Percentiles rank a stretch among this genome's conserved stretches.
Evolutionary conservation across 768 basidiomycete genomes (phyloP).

Genomic region (Chlorophyllum brunneum): DNA sequence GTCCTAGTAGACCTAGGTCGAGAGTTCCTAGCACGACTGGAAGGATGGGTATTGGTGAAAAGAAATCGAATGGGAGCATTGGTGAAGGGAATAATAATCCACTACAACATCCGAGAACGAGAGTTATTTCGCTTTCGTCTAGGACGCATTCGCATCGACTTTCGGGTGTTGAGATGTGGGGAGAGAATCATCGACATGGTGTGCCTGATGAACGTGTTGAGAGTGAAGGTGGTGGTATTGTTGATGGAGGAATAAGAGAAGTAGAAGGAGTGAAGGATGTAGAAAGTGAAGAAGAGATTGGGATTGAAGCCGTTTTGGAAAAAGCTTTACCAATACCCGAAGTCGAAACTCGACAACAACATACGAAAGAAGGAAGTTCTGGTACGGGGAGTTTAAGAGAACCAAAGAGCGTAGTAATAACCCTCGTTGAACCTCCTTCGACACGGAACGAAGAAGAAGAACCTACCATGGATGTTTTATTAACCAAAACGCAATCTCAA

Average conservation of each 20-base stretch:
- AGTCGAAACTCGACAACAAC: neutral
- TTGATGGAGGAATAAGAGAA: neutral
- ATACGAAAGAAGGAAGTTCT: neutral
- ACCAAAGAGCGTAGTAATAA: conserved; percentile 11
- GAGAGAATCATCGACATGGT: conserved; percentile 4
- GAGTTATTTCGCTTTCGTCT: conserved; percentile 9
- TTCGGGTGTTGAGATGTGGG: conserved; percentile 9
- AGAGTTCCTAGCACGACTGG: conserved; percentile 8
- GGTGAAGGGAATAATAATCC: neutral
- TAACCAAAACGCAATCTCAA: too few relatives aligned
- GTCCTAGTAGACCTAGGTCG: conserved; percentile 2
- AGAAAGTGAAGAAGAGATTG: neutral
- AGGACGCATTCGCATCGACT: conserved; percentile 7
- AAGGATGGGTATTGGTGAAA: neutral
- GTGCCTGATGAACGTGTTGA: neutral
- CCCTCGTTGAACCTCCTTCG: conserved; percentile 3
- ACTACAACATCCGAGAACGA: neutral
- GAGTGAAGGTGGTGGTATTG: neutral
- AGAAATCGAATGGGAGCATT: neutral
- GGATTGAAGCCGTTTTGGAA: conserved; percentile 11
- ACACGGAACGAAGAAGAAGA: neutral
- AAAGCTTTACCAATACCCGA: conserved; percentile 4
- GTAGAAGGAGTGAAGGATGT: neutral
- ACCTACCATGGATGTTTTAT: conserved; percentile 2
- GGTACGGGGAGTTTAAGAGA: neutral